Percentiles rank a stretch among this genome's conserved stretches.
These are phyloP conservation scores for Chlorociboria aeruginascens DNA, from an alignment of 495 filamentous ascomycete genomes.

Conservation along the genomic window DNA sequence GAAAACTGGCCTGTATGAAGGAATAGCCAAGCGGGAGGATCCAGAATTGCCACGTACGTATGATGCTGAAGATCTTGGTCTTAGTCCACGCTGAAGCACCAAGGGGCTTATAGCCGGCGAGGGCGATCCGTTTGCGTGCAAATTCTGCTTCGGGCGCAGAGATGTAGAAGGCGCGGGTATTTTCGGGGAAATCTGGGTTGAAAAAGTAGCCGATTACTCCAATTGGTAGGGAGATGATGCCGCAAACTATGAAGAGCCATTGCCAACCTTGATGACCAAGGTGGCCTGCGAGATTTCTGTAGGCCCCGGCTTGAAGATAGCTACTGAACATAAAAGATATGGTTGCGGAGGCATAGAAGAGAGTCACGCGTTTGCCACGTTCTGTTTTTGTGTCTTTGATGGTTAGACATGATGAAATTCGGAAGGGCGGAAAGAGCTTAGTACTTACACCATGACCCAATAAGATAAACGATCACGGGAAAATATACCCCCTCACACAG, in stretches of 20 bases:
- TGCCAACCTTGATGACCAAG: constrained; percentile 38
- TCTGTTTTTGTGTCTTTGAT: constrained; percentile 12
- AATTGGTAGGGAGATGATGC: constrained; percentile 37
- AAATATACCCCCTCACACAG: constrained; percentile 11
- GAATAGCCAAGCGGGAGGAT: constrained; percentile 7
- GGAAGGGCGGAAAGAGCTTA: background rate
- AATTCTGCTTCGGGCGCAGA: background rate
- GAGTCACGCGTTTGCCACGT: constrained; percentile 25
- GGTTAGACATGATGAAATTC: background rate
- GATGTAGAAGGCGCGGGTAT: constrained; percentile 30
- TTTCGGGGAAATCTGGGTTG: constrained; percentile 34
- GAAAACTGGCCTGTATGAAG: constrained; percentile 6
- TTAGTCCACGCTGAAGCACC: constrained; percentile 3
- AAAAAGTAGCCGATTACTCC: constrained; percentile 18
- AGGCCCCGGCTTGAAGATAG: constrained; percentile 41
- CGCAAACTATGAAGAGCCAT: constrained; percentile 30
- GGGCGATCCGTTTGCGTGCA: background rate
- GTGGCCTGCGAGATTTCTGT: constrained; percentile 30
- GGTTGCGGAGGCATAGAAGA: constrained; percentile 22
- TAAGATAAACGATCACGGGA: constrained; percentile 35
- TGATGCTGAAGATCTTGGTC: constrained; percentile 6
- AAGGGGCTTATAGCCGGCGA: constrained; percentile 2
- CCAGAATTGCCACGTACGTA: constrained; percentile 10
- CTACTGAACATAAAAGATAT: constrained; percentile 35
- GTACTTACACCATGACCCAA: constrained; percentile 36